A percentile compares a stretch with the other conserved stretches of the same genome.
Conservation (phyloP, 192 early-diverging fungal species). For the Helicostylum pulchrum region DNA sequence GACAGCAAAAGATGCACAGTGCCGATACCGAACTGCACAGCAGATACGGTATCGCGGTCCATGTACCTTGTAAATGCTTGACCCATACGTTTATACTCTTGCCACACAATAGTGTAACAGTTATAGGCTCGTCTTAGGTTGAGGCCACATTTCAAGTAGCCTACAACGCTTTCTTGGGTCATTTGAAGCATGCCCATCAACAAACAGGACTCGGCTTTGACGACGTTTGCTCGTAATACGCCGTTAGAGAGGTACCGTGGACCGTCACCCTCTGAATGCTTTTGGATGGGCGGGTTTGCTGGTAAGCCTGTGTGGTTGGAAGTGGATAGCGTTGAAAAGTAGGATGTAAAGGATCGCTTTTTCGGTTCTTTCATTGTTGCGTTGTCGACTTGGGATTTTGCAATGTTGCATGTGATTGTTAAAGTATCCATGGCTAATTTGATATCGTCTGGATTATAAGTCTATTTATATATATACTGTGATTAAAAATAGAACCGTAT, state of each 20-base stretch:
- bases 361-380: conserved; percentile 16
- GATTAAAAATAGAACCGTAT: too few species aligned
- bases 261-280: conserved; percentile 1
- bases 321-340: conserved; percentile 16
- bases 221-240: conserved; percentile 41
- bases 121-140: conserved; percentile 46
- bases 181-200: conserved; percentile 45
- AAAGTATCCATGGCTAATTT: conserved; percentile 40
- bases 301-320: conserved; percentile 9
- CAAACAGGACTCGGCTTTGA: conserved; percentile 47
- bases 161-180: conserved; percentile 46
- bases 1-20: conserved; percentile 41
- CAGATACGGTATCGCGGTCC: conserved; percentile 37
- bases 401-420: conserved; percentile 36
- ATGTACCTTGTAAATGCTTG: conserved; percentile 12
- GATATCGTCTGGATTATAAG: conserved; percentile 47
- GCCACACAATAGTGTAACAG: conserved; percentile 20
- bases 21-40: conserved; percentile 43
- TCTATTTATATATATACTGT: conserved; percentile 22
- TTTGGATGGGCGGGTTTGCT: conserved; percentile 7
- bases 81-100: conserved; percentile 26
- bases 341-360: conserved; percentile 33
- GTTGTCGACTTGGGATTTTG: conserved; percentile 41
- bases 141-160: conserved; percentile 48
- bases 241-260: conserved; percentile 34